Percentiles rank a stretch among this genome's conserved stretches.
Conservation (phyloP, 306 rosid genomes). For the Acacia melanoxylon region DNA sequence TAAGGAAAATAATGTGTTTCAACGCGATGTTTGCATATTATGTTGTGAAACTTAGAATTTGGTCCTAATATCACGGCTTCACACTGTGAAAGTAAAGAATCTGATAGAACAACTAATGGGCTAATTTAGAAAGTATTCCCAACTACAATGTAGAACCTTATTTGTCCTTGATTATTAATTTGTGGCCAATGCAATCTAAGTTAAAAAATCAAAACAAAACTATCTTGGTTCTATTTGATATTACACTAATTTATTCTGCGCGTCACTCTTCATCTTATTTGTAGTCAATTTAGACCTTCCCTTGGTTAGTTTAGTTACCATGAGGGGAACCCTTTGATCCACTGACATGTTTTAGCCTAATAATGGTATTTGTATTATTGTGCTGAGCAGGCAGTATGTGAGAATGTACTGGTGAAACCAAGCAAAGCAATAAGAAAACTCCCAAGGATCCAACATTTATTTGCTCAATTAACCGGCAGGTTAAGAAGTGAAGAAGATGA, state of each 20-base stretch:
- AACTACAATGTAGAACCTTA: not conserved
- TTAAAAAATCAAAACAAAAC: not conserved
- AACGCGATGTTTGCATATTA: not conserved
- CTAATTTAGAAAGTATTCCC: not conserved
- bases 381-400: slow-evolving; percentile 68
- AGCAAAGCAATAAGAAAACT: slow-evolving; percentile 75
- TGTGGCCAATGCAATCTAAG: not conserved
- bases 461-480: slow-evolving; percentile 68
- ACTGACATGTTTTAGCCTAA: not conserved
- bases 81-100: not conserved
- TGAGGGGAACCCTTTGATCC: slow-evolving; percentile 3
- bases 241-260: slow-evolving; percentile 5
- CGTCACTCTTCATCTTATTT: slow-evolving; percentile 14
- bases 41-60: slow-evolving; percentile 2
- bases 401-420: slow-evolving; percentile 63
- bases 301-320: not conserved
- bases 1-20: not conserved
- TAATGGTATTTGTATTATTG: not conserved
- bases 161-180: not conserved
- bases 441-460: slow-evolving; percentile 86
- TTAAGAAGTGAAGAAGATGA: slow-evolving; percentile 81
- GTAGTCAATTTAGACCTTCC: slow-evolving; percentile 1
- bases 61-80: slow-evolving; percentile 8
- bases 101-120: not conserved
- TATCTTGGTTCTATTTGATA: not conserved